Evolutionary conservation across 768 basidiomycete genomes (phyloP).

Genomic region (Russula vinacea): DNA sequence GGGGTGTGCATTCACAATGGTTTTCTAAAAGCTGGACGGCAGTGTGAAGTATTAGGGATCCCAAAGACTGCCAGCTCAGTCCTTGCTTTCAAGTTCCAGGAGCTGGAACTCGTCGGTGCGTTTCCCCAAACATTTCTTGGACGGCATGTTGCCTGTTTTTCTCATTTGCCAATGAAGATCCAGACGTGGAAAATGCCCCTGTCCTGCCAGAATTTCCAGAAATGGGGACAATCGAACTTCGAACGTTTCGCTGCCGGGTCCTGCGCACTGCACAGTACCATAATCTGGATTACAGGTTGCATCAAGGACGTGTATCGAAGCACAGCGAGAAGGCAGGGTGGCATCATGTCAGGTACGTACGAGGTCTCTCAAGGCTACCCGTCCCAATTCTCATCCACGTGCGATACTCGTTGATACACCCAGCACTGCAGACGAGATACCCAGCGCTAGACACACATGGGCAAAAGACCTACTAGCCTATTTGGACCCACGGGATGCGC

Average conservation of each 20-base stretch:
- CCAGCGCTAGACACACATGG: not conserved
- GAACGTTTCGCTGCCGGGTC: not conserved
- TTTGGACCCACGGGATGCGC: too few relatives aligned
- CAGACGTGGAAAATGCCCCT: slow-evolving; percentile 1
- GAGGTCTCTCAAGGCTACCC: too few relatives aligned
- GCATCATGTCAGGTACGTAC: slow-evolving; percentile 14
- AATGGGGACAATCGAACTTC: slow-evolving; percentile 14
- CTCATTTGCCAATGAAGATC: slow-evolving; percentile 3
- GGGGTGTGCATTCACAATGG: too few relatives aligned
- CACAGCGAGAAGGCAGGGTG: slow-evolving; percentile 18
- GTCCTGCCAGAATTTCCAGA: too few relatives aligned
- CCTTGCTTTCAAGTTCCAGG: slow-evolving; percentile 13
- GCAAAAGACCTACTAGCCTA: too few relatives aligned
- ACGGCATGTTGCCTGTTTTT: too few relatives aligned
- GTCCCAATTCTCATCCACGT: too few relatives aligned
- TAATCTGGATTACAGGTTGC: not conserved
- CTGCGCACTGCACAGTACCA: too few relatives aligned
- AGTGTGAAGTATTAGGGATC: not conserved
- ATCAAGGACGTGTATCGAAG: slow-evolving; percentile 1
- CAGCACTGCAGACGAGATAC: slow-evolving; percentile 10
- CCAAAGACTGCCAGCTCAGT: not conserved
- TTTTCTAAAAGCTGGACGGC: not conserved
- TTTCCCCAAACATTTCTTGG: not conserved
- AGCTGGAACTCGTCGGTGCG: slow-evolving; percentile 7
- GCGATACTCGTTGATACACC: not conserved